These are phyloP conservation scores for Dactylellina haptotyla DNA, from an alignment of 2,329 filamentous ascomycete species.

Conservation along the genomic window DNA sequence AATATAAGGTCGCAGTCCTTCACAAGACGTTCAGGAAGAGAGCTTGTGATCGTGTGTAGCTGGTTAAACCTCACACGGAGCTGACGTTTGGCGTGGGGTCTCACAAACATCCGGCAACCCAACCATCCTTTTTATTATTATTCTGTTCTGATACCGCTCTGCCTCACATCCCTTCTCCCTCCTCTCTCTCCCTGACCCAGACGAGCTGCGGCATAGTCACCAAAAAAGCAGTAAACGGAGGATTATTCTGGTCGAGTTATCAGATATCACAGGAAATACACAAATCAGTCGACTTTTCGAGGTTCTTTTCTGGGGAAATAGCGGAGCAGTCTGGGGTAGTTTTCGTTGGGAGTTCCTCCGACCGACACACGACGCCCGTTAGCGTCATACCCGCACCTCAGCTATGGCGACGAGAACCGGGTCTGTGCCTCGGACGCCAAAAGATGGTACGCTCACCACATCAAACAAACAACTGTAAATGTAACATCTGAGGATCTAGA, in stretches of 20 bases:
- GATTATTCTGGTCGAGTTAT: no score
- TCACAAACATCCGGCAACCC: slow-evolving; percentile 21
- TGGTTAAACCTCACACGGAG: no score
- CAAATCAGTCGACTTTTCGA: neutral
- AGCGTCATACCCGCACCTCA: slow-evolving; percentile 7
- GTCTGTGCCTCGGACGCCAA: slow-evolving; percentile 39
- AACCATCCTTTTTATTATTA: slow-evolving; percentile 17
- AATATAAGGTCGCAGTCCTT: no score
- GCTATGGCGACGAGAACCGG: slow-evolving; percentile 42
- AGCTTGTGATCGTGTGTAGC: neutral
- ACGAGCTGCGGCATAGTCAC: neutral
- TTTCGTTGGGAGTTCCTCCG: slow-evolving; percentile 12
- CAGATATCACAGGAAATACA: neutral
- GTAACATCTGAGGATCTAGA: neutral
- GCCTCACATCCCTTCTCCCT: neutral
- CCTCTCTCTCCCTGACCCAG: neutral
- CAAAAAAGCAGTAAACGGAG: no score
- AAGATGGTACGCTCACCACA: slow-evolving; percentile 40
- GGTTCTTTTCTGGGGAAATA: slow-evolving; percentile 11
- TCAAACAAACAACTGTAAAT: neutral
- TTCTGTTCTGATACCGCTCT: neutral
- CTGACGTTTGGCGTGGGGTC: slow-evolving; percentile 10
- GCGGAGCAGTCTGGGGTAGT: slow-evolving; percentile 23
- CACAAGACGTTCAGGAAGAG: no score
- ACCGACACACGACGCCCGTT: neutral